Conservation (phyloP, 805 yeast genomes). For the Vanderwaltozyma yarrowii region DNA sequence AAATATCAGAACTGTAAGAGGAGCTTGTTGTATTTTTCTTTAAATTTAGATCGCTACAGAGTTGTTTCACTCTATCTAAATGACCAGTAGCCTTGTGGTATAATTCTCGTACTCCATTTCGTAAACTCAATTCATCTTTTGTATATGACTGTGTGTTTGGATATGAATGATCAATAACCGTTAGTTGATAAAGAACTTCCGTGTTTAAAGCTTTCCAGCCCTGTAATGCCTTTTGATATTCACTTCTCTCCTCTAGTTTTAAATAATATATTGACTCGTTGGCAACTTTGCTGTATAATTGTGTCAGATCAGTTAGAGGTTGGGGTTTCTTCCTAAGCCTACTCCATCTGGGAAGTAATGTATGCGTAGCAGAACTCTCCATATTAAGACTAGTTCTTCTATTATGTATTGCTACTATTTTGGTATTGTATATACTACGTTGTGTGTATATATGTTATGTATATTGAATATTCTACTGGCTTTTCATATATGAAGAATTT, state of each 20-base stretch:
- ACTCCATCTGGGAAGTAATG: constrained; percentile 2
- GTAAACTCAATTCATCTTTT: constrained; percentile 37
- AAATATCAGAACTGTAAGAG: constrained; percentile 1
- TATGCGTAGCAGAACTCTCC: constrained; percentile 1
- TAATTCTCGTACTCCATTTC: constrained; percentile 32
- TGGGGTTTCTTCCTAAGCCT: constrained; percentile 46
- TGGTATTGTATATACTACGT: too few species aligned
- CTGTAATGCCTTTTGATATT: constrained; percentile 45
- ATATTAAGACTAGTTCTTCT: too few species aligned
- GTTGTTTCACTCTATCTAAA: constrained; percentile 28
- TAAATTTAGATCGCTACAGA: constrained; percentile 9
- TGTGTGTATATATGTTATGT: too few species aligned
- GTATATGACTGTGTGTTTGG: constrained; percentile 26
- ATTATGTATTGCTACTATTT: too few species aligned
- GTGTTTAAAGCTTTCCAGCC: constrained; percentile 73
- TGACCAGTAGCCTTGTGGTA: constrained; percentile 32
- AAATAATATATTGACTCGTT: constrained; percentile 47
- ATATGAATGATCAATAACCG: constrained; percentile 37
- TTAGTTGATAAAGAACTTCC: constrained; percentile 45
- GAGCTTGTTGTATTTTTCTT: not conserved
- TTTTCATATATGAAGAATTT: too few species aligned
- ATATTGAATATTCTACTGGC: too few species aligned
- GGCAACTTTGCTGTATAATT: constrained; percentile 52
- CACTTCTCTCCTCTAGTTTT: constrained; percentile 45
- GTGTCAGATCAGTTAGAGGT: constrained; percentile 49